Evolutionary conservation across 306 rosid species (phyloP).

Genomic region (Dicorynia guianensis): DNA sequence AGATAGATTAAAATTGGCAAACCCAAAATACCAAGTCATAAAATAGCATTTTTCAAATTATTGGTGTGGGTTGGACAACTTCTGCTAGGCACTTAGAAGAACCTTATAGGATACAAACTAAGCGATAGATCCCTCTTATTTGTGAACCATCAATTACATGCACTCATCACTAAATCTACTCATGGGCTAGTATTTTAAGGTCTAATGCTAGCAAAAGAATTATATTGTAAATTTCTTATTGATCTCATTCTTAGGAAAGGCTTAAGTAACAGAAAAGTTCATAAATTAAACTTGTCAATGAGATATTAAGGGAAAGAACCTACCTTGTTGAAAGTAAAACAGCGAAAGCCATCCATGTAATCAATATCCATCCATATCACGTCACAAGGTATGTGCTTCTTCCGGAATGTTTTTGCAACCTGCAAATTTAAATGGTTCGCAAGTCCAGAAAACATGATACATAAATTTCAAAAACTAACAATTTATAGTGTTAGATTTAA

Average conservation of each 20-base stretch:
- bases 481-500: neutral
- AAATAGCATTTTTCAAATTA: conserved; percentile 23
- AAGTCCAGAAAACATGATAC: conserved; percentile 26
- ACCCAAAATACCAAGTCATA: conserved; percentile 30
- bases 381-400: conserved; percentile 85
- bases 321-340: conserved; percentile 91
- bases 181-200: neutral
- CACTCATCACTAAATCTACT: conserved; percentile 22
- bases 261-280: neutral
- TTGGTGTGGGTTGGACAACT: conserved; percentile 17
- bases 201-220: neutral
- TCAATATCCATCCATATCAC: conserved; percentile 95
- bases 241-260: neutral
- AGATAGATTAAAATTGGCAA: conserved; percentile 30
- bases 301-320: conserved; percentile 18
- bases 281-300: neutral
- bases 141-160: neutral
- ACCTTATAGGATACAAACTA: neutral
- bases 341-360: conserved; percentile 96
- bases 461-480: conserved; percentile 1
- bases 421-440: conserved; percentile 49
- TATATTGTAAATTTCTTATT: conserved; percentile 25
- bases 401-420: conserved; percentile 76
- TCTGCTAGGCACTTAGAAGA: conserved; percentile 23
- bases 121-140: conserved; percentile 24